phyloP scores from a whole-genome alignment of 78 protist genomes.

The Dictyostelium intermedium region DNA sequence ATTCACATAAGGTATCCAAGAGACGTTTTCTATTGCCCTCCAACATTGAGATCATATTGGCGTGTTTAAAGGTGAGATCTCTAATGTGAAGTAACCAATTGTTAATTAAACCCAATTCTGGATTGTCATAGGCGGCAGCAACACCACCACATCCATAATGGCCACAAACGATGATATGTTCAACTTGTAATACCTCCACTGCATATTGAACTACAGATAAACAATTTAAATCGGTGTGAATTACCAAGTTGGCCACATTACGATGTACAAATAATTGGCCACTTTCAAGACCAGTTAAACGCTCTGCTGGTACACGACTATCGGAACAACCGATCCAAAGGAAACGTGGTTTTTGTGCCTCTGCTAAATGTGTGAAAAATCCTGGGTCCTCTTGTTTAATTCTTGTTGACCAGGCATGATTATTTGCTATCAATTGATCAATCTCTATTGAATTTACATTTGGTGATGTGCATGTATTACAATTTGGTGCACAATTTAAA shows the following conservation, averaged over 20 bases:
- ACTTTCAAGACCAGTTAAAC: conserved; percentile 76
- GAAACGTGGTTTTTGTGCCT: conserved; percentile 82
- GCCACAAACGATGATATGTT: conserved; percentile 94
- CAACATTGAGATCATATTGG: conserved; percentile 23
- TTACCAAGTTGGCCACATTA: conserved; percentile 93
- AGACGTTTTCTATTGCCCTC: conserved; percentile 13
- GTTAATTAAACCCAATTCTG: conserved; percentile 84
- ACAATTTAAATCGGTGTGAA: conserved; percentile 86
- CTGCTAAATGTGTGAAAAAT: conserved; percentile 68
- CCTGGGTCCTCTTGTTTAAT: conserved; percentile 81
- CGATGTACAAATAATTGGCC: conserved; percentile 95
- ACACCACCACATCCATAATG: conserved; percentile 95
- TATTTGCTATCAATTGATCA: conserved; percentile 53
- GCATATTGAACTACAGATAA: conserved; percentile 91
- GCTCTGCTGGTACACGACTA: conserved; percentile 93
- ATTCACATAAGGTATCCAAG: conserved; percentile 83
- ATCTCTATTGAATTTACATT: neutral
- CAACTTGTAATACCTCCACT: conserved; percentile 88
- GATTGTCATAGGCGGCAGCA: conserved; percentile 45
- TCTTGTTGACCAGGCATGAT: conserved; percentile 77
- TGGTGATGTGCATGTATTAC: conserved; percentile 17
- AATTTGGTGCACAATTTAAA: conserved; percentile 12
- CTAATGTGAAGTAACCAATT: conserved; percentile 91
- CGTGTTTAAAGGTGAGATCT: conserved; percentile 66
- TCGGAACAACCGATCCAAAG: conserved; percentile 96